A percentile compares a stretch with the other conserved stretches of the same genome.
phyloP scores from a whole-genome alignment of 768 basidiomycete species.

The Phlegmacium glaucopus region DNA sequence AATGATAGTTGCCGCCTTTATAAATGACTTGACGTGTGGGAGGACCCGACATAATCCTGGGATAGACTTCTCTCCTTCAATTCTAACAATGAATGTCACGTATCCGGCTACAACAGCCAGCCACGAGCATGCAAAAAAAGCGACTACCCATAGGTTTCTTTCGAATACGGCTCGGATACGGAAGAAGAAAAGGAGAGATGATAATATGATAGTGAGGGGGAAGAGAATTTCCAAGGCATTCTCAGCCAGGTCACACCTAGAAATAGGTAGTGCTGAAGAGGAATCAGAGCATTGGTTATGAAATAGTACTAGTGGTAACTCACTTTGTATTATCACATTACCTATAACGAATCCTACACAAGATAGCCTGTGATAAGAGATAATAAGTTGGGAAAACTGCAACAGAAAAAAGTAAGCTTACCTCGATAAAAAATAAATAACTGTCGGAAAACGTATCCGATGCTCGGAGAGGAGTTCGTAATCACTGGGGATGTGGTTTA shows the following conservation, averaged over 20 bases:
- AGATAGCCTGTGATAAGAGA: slow-evolving; percentile 15
- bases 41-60: slow-evolving; percentile 1
- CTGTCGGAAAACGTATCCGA: slow-evolving; percentile 6
- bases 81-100: background rate
- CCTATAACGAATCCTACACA: slow-evolving; percentile 15
- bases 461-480: background rate
- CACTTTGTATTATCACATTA: background rate
- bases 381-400: slow-evolving; percentile 18
- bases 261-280: background rate
- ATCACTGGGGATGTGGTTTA: background rate
- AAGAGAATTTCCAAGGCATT: background rate
- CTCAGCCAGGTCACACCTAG: too few relatives aligned
- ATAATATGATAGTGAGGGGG: background rate
- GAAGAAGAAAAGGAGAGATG: background rate
- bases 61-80: background rate
- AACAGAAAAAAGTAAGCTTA: slow-evolving; percentile 7
- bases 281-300: background rate
- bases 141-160: background rate
- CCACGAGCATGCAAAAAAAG: background rate
- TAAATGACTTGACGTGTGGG: slow-evolving; percentile 5
- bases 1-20: slow-evolving; percentile 14
- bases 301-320: background rate
- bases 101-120: background rate
- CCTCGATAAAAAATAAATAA: slow-evolving; percentile 22
- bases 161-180: background rate